Evolutionary conservation across 257 asterid genomes (phyloP), one percentile per base, ranked within the genome.

Genomic region (Vinca minor): DNA sequence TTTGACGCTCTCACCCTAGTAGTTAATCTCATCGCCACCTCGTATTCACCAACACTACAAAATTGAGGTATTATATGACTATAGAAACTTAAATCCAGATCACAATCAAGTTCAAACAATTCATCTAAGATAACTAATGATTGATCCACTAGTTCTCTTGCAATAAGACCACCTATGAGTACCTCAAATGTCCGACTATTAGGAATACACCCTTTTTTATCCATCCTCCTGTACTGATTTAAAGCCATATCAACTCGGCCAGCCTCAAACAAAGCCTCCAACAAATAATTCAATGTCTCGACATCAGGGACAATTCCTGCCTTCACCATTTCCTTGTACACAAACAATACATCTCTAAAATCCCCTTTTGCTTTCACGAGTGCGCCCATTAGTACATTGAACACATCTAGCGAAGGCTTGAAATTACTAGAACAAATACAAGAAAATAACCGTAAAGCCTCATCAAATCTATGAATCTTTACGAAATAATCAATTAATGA

Each of bases 301-400:
- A 85, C 63, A 74, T 81, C 71, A 3, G 98, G 98, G 20, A 68
- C 38, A 62, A 82, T 67, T 29, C 92, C 90, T 3, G 91, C 87
- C 78, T 86, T 88, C 71, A 80, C 92, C 83, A 91, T 77, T 76
- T 88, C 98, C 55, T 88, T 91, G 42, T 88, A 91, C 58, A 88
- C 95, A 76, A 88, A 86, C 66, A 91, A 67, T 12, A 88, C 90
- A 66, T 91, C 94, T 83, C 83, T 78, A 66, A 91, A 80, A 69
- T 74, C 94, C 6, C 74, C 77, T 68, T 78, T 83, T 21, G 44
- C 88, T 72, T 69, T 80, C 15, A 86, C 79, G 42, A 91, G 81
- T 58, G 84, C 91, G 53, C 81, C 67, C 81, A 88, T 73, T 62
- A 91, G 44, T 9, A 42, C 62, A 82, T 83, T 91, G 68, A 81